Evolutionary conservation across 2,329 filamentous ascomycete species (phyloP).

Genomic region (Aspergillus uvarum): DNA sequence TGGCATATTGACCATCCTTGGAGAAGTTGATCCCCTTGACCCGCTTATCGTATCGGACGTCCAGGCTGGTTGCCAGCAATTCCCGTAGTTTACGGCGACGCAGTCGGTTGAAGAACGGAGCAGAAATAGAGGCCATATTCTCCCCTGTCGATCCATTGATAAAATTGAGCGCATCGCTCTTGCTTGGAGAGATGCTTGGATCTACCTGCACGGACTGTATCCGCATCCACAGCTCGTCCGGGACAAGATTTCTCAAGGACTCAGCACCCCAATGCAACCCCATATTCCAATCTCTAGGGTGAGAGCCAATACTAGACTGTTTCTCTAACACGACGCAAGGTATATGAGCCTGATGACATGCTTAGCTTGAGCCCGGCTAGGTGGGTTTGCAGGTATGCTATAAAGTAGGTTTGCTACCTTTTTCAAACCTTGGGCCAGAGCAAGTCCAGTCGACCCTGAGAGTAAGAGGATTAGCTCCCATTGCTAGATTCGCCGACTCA

Average conservation of each 20-base stretch:
- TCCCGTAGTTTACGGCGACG: slow-evolving; percentile 31
- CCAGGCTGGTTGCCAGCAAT: slow-evolving; percentile 26
- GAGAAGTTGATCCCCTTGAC: slow-evolving; percentile 20
- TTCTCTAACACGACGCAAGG: slow-evolving; percentile 29
- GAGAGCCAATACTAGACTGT: slow-evolving; percentile 17
- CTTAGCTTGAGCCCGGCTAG: background rate
- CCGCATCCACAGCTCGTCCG: slow-evolving; percentile 25
- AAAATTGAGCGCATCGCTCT: slow-evolving; percentile 23
- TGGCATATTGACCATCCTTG: slow-evolving; percentile 15
- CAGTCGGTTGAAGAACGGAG: slow-evolving; percentile 29
- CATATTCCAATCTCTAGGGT: slow-evolving; percentile 35
- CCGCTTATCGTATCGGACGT: slow-evolving; percentile 26
- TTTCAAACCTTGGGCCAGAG: slow-evolving; percentile 43
- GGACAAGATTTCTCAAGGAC: slow-evolving; percentile 23
- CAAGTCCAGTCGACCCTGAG: slow-evolving; percentile 43
- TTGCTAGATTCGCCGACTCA: background rate
- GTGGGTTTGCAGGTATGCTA: background rate
- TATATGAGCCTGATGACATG: slow-evolving; percentile 21
- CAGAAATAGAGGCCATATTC: slow-evolving; percentile 27
- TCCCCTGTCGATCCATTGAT: slow-evolving; percentile 29
- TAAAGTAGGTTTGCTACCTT: slow-evolving; percentile 27
- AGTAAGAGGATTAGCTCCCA: background rate
- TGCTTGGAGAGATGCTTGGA: slow-evolving; percentile 24
- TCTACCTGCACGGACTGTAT: slow-evolving; percentile 31
- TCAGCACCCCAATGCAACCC: slow-evolving; percentile 33